Base-by-base conservation (phyloP, 768 basidiomycete genomes). In the Podaxis sp. region DNA sequence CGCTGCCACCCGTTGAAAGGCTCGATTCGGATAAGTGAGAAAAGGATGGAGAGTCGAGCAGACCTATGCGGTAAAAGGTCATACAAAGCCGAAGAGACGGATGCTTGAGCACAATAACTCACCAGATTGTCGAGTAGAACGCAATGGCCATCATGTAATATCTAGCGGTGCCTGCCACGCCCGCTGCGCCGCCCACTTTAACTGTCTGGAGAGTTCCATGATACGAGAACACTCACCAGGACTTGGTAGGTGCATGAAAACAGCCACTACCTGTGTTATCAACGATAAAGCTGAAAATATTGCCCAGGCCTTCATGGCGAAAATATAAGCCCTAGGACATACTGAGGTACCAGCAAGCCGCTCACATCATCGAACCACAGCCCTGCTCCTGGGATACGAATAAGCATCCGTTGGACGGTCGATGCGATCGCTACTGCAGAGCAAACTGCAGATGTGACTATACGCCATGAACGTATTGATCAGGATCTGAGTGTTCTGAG, bases 21-120 rank as follows among this genome's bases (percentile, higher is more conserved):
- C 55, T 81, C 80, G 65, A 85, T 75, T 24, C 84, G 81, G 56
- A 84, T 79, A 62, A 86, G 76, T 4, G 83, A 84, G 70, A 81
- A 82, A 8, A 85, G 71, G 49, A 84, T 83, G 30, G 82, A 78
- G n/a, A 83, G 71, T 22, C 83, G 78, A 1, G 84, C 74, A 36
- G 72, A 75, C 80, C 81, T 81, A 46, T 52, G 7, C 26, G 22
- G n/a, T 33, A 52, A n/a, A 17, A n/a, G 7, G 12, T 2, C 10
- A 26, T 28, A 24, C 26, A 38, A 38, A 37, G 22, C 10, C 10
- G 33, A 30, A 11, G 24, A 26, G 12, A 33, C 38, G 24, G 41
- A 33, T 50, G 26, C 8, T 2, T 46, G 11, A 38, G 28, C 4
- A 24, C 22, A 40, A 8, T 26, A 52, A 53, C 70, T 22, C 49